Evolutionary conservation across 2,329 filamentous ascomycete genomes (phyloP).

Genomic region (Colletotrichum salicis): DNA sequence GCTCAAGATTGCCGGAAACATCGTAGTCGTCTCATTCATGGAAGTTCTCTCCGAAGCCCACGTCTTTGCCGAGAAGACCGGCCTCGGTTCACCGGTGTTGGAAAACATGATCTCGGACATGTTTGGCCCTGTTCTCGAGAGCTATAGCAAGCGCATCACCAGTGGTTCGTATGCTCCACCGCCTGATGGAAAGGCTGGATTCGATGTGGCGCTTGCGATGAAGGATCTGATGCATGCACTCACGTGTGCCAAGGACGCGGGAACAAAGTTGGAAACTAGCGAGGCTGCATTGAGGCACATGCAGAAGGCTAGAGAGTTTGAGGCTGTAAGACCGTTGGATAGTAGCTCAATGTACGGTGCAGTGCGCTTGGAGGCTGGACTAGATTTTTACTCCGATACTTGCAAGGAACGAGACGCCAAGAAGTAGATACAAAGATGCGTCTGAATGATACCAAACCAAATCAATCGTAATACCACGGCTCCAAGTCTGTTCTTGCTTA

Average conservation of each 20-base stretch:
- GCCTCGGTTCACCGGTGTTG: constrained; percentile 39
- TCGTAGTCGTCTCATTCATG: constrained; percentile 40
- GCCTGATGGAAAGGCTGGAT: constrained; percentile 12
- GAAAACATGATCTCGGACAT: constrained; percentile 43
- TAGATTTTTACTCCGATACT: constrained; percentile 16
- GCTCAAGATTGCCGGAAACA: constrained; percentile 56
- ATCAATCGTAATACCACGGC: no score
- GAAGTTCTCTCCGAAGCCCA: constrained; percentile 44
- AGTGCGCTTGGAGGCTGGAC: constrained; percentile 6
- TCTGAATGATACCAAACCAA: background rate
- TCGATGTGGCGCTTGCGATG: constrained; percentile 20
- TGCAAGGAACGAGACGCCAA: constrained; percentile 20
- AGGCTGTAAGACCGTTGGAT: background rate
- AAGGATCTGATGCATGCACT: constrained; percentile 23
- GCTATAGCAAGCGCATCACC: constrained; percentile 43
- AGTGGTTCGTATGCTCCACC: constrained; percentile 43
- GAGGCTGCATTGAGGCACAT: constrained; percentile 15
- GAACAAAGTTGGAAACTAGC: constrained; percentile 6
- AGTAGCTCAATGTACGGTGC: constrained; percentile 18
- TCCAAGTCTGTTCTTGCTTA: fast-evolving
- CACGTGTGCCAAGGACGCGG: constrained; percentile 10
- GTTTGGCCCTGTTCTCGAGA: constrained; percentile 41
- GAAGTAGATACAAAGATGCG: background rate
- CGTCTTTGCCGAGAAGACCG: constrained; percentile 44
- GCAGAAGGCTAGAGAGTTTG: constrained; percentile 5